These are phyloP conservation scores for Emergomyces africanus DNA, from an alignment of 2,329 filamentous ascomycete genomes.

Conservation along the genomic window DNA sequence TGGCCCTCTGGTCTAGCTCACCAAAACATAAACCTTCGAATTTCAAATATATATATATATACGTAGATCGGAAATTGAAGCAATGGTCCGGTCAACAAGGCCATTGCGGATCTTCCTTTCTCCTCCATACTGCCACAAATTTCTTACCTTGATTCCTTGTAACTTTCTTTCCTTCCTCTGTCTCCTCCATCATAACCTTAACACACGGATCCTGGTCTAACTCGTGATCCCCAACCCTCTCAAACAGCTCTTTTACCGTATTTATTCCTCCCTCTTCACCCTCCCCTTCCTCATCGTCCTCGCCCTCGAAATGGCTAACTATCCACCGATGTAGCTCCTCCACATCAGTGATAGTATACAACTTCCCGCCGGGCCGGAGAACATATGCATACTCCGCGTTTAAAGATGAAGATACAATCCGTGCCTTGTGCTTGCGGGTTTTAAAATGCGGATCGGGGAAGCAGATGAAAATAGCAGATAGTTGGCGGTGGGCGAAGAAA, in stretches of 20 bases:
- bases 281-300: slow-evolving; percentile 54
- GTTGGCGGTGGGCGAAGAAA: slow-evolving; percentile 71
- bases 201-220: slow-evolving; percentile 47
- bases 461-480: slow-evolving; percentile 90
- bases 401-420: slow-evolving; percentile 79
- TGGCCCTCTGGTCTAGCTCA: not conserved
- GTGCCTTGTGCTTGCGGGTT: slow-evolving; percentile 87
- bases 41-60: not conserved
- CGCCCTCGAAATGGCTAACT: slow-evolving; percentile 68
- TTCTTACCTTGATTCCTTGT: slow-evolving; percentile 80
- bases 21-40: not conserved
- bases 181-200: slow-evolving; percentile 57
- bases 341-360: slow-evolving; percentile 97
- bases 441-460: slow-evolving; percentile 99
- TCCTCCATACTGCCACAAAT: slow-evolving; percentile 77
- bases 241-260: slow-evolving; percentile 52
- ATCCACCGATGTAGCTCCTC: slow-evolving; percentile 92
- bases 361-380: slow-evolving; percentile 65
- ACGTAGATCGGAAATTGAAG: not conserved
- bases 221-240: slow-evolving; percentile 50
- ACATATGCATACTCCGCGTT: slow-evolving; percentile 91
- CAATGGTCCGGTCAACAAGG: slow-evolving; percentile 5
- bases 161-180: slow-evolving; percentile 97
- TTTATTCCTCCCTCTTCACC: slow-evolving; percentile 53
- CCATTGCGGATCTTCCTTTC: slow-evolving; percentile 71